These are phyloP conservation scores for Termitomyces sp. DNA, from an alignment of 768 basidiomycete genomes.

Conservation along the genomic window DNA sequence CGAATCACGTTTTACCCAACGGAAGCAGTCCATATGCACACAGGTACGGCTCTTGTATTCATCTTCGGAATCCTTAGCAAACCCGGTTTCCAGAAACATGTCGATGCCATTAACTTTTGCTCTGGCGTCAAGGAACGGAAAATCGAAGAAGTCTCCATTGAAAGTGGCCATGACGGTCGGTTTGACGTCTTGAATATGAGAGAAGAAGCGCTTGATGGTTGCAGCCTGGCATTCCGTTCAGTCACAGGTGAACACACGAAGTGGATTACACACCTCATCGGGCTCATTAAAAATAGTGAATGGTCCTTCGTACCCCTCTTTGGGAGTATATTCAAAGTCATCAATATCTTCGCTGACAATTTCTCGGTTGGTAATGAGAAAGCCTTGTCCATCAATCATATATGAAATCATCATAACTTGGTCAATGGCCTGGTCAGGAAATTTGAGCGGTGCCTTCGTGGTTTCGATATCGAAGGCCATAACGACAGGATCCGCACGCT, in stretches of 20 bases:
- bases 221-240: slow-evolving; percentile 49
- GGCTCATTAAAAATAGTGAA: slow-evolving; percentile 94
- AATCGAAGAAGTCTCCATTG: slow-evolving; percentile 99
- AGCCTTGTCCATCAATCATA: slow-evolving; percentile 98
- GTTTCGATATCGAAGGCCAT: slow-evolving; percentile 99
- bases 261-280: slow-evolving; percentile 63
- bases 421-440: slow-evolving; percentile 92
- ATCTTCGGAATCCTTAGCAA: slow-evolving; percentile 85
- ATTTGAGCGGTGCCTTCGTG: slow-evolving; percentile 99
- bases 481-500: slow-evolving; percentile 98
- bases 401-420: slow-evolving; percentile 99
- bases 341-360: slow-evolving; percentile 97
- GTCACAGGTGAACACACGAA: background rate
- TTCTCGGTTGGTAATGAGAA: slow-evolving; percentile 95
- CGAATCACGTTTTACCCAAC: slow-evolving; percentile 99
- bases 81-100: slow-evolving; percentile 94
- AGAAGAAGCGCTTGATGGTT: slow-evolving; percentile 83
- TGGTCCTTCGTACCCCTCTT: slow-evolving; percentile 95
- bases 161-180: slow-evolving; percentile 98
- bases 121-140: slow-evolving; percentile 89
- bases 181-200: slow-evolving; percentile 87
- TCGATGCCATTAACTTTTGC: slow-evolving; percentile 87
- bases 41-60: slow-evolving; percentile 93
- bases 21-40: slow-evolving; percentile 98
- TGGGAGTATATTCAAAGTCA: slow-evolving; percentile 98